Base-by-base conservation (phyloP, 768 basidiomycete species). In the Boletus reticuloceps region DNA sequence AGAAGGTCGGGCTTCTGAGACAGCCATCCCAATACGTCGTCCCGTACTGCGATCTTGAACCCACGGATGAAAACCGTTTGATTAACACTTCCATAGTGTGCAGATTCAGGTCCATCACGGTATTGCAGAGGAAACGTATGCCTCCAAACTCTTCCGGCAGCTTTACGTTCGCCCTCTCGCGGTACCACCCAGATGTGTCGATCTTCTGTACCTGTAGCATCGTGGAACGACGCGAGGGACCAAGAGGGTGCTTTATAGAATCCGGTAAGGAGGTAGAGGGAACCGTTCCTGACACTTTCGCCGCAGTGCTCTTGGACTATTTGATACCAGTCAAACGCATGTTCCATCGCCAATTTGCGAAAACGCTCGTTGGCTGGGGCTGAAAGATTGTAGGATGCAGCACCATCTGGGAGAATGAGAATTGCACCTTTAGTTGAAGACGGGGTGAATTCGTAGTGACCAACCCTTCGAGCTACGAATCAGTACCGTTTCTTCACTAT, bases 361-460 rank as follows among this genome's bases (percentile, higher is more conserved):
- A 70, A 63, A 7, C 31, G 37, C 36, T 49, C 52, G 16, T 48
- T 56, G 32, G 27, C 14, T 39, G 7, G 38, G 10, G 38, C 14
- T 16, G 44, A 25, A 34, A 68, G 56, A 17, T 65, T 59, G 29
- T 57, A 51, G 31, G 52, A 56, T 17, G 37, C 47, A 2, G 67
- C 61, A 8, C 69, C 73, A 17, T 67, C 59, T 9, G 72, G 70
- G 42, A 73, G 61, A 5, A 66, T 53, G 0, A 73, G 50, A 14
- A 71, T 55, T 9, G 73, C 67, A 7, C 66, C 70, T 53, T 65
- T 62, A 14, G 47, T 16, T 2, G 51, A 22, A 4, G 48, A 50
- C 4, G 54, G 34, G 17, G 16, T 46, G 32, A 55, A 58, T 16
- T 55, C n/a, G 29, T 37, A 54, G n/a, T 36, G 40, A 22, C 20